A percentile compares a stretch with the other conserved stretches of the same genome.
These are phyloP conservation scores for Aspergillus thermomutatus DNA, from an alignment of 2,329 filamentous ascomycete species.

Conservation along the genomic window DNA sequence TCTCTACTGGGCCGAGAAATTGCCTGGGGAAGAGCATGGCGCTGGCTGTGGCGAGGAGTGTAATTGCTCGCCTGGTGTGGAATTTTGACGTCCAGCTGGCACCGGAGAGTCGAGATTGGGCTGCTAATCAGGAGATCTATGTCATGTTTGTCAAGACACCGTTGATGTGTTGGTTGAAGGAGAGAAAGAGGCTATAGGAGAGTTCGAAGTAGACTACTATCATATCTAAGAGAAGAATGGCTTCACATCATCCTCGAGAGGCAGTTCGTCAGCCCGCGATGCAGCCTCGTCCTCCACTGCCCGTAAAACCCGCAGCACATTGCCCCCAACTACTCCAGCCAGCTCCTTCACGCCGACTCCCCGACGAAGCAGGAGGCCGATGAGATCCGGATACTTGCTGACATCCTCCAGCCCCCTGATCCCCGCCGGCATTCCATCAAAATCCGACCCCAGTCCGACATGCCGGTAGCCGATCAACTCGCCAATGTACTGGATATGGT, in stretches of 20 bases:
- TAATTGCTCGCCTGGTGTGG: conserved; percentile 1
- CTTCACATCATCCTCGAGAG: too few species aligned
- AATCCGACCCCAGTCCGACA: conserved; percentile 36
- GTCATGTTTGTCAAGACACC: not conserved
- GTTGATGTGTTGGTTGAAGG: not conserved
- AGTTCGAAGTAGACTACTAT: too few species aligned
- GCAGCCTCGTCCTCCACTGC: too few species aligned
- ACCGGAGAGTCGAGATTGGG: not conserved
- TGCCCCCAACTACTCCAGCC: too few species aligned
- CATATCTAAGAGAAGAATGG: too few species aligned
- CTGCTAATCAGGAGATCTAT: not conserved
- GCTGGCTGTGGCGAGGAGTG: conserved; percentile 1
- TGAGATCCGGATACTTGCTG: not conserved
- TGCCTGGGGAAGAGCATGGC: conserved; percentile 1
- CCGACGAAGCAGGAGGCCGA: not conserved
- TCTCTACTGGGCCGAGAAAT: not conserved
- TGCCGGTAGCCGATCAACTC: conserved; percentile 30
- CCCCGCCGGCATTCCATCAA: conserved; percentile 24
- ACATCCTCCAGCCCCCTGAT: conserved; percentile 22
- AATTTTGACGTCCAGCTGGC: conserved; percentile 2
- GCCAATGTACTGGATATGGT: conserved; percentile 36
- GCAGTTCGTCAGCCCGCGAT: too few species aligned
- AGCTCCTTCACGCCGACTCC: not conserved
- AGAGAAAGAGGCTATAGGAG: too few species aligned
- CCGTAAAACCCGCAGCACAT: too few species aligned